Conservation (phyloP, 1,284 basidiomycete species). For the Meripilus lineatus region DNA sequence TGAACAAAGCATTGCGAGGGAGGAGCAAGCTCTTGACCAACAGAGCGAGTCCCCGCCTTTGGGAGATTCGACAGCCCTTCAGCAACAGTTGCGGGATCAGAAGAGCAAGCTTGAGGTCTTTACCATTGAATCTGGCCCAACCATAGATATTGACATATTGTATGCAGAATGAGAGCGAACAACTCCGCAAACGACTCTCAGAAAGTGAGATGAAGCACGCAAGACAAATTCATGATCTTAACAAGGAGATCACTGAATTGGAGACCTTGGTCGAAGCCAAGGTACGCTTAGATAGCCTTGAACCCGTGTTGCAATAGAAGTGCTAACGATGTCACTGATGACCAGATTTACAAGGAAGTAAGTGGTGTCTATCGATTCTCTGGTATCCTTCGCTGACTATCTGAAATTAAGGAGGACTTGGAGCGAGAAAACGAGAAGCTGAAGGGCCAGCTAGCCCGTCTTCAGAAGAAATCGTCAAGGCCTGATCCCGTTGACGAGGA, state of each 20-base stretch:
- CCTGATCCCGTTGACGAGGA: conserved; percentile 29
- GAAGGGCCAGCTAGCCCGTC: conserved; percentile 59
- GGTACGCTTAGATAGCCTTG: conserved; percentile 34
- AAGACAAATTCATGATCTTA: conserved; percentile 71
- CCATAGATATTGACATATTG: not conserved
- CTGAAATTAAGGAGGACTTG: conserved; percentile 66
- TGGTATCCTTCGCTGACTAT: no score
- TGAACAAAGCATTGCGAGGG: conserved; percentile 54
- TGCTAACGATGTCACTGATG: not conserved
- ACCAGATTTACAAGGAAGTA: conserved; percentile 85
- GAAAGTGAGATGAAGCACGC: conserved; percentile 73
- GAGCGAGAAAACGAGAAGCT: conserved; percentile 79
- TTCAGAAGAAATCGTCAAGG: conserved; percentile 56
- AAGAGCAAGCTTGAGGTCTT: conserved; percentile 51
- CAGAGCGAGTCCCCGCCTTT: conserved; percentile 22
- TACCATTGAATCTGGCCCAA: conserved; percentile 1
- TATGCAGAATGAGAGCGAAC: conserved; percentile 57
- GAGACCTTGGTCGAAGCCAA: conserved; percentile 89
- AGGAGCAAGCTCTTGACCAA: conserved; percentile 40
- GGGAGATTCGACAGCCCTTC: conserved; percentile 31
- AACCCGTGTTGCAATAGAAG: not conserved
- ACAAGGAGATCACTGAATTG: conserved; percentile 87
- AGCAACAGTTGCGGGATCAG: conserved; percentile 44
- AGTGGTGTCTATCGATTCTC: no score
- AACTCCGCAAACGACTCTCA: conserved; percentile 59